A percentile compares a stretch with the other conserved stretches of the same genome.
Conservation (phyloP, 139 green algal genomes). For the Closterium sp. region DNA sequence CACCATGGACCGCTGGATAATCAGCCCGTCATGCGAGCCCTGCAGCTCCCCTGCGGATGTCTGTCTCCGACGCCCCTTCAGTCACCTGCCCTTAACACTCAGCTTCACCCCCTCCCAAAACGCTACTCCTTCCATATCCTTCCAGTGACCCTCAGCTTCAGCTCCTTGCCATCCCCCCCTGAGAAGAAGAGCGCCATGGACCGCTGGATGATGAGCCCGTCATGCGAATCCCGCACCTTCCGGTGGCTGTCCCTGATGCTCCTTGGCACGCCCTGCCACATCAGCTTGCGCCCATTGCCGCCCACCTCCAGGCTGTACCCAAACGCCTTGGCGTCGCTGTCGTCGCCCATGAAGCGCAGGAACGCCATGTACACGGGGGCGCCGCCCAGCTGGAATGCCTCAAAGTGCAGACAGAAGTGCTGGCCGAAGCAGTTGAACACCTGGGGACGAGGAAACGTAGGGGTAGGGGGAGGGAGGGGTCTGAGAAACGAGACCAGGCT, state of each 20-base stretch:
- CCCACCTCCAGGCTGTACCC: constrained; percentile 47
- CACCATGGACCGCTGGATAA: constrained; percentile 31
- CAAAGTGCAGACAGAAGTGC: constrained; percentile 49
- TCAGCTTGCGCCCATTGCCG: constrained; percentile 39
- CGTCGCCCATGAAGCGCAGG: constrained; percentile 46
- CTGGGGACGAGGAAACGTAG: neutral
- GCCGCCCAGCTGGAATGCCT: constrained; percentile 40
- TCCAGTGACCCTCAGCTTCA: constrained; percentile 44
- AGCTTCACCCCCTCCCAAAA: constrained; percentile 19
- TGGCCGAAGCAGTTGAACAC: constrained; percentile 49
- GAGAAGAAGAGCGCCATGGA: constrained; percentile 42
- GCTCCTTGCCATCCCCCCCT: constrained; percentile 41
- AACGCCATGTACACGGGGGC: constrained; percentile 47
- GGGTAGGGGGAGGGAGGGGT: neutral
- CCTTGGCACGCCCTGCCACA: constrained; percentile 37
- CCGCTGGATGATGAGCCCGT: constrained; percentile 43
- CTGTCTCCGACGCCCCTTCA: constrained; percentile 15
- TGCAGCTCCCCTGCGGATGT: neutral
- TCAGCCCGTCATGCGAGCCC: constrained; percentile 36
- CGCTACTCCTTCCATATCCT: constrained; percentile 39
- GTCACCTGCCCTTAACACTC: constrained; percentile 29
- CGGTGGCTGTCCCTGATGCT: constrained; percentile 43
- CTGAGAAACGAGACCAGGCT: neutral
- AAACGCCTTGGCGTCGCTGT: constrained; percentile 40
- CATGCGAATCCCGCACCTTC: constrained; percentile 28